These are phyloP conservation scores for Saccharomyces hybrid DNA, from an alignment of 1,139 yeast species.

Conservation along the genomic window DNA sequence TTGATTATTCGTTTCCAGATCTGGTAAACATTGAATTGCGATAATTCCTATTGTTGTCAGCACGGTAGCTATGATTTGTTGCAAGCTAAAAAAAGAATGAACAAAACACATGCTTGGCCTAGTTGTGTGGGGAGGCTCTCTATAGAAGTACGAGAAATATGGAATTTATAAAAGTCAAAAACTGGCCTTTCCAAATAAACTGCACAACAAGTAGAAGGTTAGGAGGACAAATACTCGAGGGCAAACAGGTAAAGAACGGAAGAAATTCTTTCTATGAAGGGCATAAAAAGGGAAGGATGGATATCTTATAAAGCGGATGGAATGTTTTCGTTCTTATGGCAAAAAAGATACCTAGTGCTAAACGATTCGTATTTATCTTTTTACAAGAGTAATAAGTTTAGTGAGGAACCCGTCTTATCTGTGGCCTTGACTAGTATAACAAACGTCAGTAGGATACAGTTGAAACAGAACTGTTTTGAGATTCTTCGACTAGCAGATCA, in stretches of 20 bases:
- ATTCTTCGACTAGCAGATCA: conserved; percentile 44
- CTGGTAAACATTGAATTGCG: neutral
- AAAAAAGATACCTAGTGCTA: conserved; percentile 69
- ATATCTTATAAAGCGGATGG: conserved; percentile 87
- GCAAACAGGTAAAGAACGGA: neutral
- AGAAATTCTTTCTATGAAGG: conserved; percentile 5
- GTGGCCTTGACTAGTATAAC: conserved; percentile 49
- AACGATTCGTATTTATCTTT: conserved; percentile 66
- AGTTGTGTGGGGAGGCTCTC: neutral
- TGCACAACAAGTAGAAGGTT: neutral
- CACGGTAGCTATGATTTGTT: neutral
- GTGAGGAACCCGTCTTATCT: conserved; percentile 37
- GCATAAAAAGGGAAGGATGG: conserved; percentile 48
- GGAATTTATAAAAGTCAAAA: neutral
- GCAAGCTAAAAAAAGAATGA: neutral
- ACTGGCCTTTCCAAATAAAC: neutral
- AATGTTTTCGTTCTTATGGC: conserved; percentile 78
- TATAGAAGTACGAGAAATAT: neutral
- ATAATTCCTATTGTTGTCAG: neutral
- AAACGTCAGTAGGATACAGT: conserved; percentile 51
- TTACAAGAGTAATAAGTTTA: conserved; percentile 53
- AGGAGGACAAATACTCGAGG: neutral
- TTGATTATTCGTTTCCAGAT: neutral
- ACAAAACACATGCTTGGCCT: neutral
- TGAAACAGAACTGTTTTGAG: conserved; percentile 67